Conservation (phyloP, 164 flowering plant species). For the Liquidambar formosana region DNA sequence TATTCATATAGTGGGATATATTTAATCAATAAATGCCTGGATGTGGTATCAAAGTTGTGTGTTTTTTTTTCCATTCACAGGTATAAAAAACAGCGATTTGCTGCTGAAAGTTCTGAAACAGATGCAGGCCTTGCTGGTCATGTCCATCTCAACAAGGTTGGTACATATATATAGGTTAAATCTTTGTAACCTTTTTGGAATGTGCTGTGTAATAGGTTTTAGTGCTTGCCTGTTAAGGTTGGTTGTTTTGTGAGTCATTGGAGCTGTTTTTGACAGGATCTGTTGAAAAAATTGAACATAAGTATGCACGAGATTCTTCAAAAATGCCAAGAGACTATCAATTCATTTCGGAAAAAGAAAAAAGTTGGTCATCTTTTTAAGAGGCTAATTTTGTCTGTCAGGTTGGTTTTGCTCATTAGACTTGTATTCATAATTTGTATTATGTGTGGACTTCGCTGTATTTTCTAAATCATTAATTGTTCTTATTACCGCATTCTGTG, state of each 20-base stretch:
- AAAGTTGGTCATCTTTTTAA: slow-evolving; percentile 39
- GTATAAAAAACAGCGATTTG: slow-evolving; percentile 33
- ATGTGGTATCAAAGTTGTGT: background rate
- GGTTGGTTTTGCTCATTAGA: slow-evolving; percentile 39
- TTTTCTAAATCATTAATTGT: background rate
- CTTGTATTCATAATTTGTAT: background rate
- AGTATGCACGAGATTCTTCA: slow-evolving; percentile 46
- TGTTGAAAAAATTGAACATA: slow-evolving; percentile 36
- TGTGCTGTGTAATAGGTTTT: too few species aligned
- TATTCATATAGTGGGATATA: background rate
- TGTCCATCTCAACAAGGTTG: slow-evolving; percentile 77
- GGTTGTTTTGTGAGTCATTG: background rate
- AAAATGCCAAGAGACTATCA: slow-evolving; percentile 54
- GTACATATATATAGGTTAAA: too few species aligned
- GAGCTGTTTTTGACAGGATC: slow-evolving; percentile 37
- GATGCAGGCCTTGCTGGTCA: slow-evolving; percentile 75
- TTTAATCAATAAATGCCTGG: background rate
- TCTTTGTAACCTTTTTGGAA: background rate
- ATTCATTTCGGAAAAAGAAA: slow-evolving; percentile 52
- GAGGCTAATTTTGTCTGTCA: slow-evolving; percentile 39
- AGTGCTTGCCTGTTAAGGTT: too few species aligned
- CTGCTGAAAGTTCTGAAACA: slow-evolving; percentile 32
- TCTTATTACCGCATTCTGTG: background rate
- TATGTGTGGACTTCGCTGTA: too few species aligned
- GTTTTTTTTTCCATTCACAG: slow-evolving; percentile 32